phyloP scores from a whole-genome alignment of 768 basidiomycete species.

The Auricularia cornea region DNA sequence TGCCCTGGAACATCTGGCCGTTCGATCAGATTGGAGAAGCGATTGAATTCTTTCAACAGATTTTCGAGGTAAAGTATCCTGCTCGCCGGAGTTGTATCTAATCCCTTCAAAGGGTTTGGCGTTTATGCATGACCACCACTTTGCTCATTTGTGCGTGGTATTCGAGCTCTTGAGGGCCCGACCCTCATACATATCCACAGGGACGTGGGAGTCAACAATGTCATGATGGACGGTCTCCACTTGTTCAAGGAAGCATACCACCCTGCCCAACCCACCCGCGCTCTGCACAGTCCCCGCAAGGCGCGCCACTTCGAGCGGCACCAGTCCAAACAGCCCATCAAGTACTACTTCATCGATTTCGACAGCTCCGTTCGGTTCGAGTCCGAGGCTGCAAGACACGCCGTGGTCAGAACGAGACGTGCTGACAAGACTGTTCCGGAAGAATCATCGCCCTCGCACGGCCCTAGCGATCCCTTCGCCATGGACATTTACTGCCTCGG shows the following conservation, averaged over 20 bases:
- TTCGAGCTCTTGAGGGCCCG: no score
- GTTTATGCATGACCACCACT: slow-evolving; percentile 29
- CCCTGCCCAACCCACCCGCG: not conserved
- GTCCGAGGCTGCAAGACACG: not conserved
- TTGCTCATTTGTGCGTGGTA: slow-evolving; percentile 14
- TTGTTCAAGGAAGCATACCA: slow-evolving; percentile 14
- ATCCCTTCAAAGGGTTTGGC: slow-evolving; percentile 31
- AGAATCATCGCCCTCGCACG: not conserved
- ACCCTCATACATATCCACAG: slow-evolving; percentile 12
- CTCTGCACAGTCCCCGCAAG: not conserved
- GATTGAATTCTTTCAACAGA: slow-evolving; percentile 24
- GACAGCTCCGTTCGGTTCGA: slow-evolving; percentile 10
- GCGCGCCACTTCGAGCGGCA: slow-evolving; percentile 9
- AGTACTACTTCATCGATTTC: slow-evolving; percentile 22
- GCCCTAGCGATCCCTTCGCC: slow-evolving; percentile 4
- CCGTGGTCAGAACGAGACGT: not conserved
- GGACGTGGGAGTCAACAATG: slow-evolving; percentile 9
- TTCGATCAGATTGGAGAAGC: slow-evolving; percentile 30
- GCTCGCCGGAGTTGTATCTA: no score
- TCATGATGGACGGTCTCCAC: slow-evolving; percentile 13
- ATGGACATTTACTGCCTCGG: slow-evolving; percentile 8
- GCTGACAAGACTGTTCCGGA: slow-evolving; percentile 16
- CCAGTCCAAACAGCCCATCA: slow-evolving; percentile 16
- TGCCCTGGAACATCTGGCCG: slow-evolving; percentile 19
- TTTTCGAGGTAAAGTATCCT: slow-evolving; percentile 14